Evolutionary conservation across 1,284 basidiomycete species (phyloP).

Genomic region (Lentinula novae-zelandiae): DNA sequence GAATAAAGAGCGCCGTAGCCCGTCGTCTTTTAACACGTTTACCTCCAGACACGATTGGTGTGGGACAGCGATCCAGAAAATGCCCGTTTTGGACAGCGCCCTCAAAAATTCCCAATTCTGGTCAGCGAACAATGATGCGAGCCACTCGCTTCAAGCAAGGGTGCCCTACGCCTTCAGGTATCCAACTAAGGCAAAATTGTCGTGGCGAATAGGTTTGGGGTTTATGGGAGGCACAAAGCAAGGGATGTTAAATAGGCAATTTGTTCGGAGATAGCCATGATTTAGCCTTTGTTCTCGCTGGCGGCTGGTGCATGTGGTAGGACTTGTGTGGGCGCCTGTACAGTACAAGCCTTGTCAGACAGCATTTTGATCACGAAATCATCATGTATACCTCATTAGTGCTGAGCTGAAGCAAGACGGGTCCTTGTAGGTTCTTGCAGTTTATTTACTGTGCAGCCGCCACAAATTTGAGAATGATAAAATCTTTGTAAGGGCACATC

Average conservation of each 20-base stretch:
- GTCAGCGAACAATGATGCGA: neutral
- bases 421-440: too few species aligned
- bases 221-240: neutral
- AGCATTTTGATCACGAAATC: neutral
- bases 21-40: neutral
- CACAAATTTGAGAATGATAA: neutral
- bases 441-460: neutral
- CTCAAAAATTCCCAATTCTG: neutral
- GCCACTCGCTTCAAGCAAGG: neutral
- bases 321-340: neutral
- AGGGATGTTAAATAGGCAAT: neutral
- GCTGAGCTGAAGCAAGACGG: neutral
- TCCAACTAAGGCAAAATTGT: neutral
- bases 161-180: neutral
- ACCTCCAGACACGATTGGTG: neutral
- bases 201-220: neutral
- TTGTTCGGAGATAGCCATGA: neutral
- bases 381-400: neutral
- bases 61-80: neutral
- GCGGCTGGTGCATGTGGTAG: neutral
- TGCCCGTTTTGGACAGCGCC: neutral
- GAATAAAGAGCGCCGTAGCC: neutral
- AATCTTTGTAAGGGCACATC: too few species aligned
- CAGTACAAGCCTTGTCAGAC: neutral
- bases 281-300: neutral